phyloP scores from a whole-genome alignment of 2,329 filamentous ascomycete genomes.

The Cladosporium sp. region DNA sequence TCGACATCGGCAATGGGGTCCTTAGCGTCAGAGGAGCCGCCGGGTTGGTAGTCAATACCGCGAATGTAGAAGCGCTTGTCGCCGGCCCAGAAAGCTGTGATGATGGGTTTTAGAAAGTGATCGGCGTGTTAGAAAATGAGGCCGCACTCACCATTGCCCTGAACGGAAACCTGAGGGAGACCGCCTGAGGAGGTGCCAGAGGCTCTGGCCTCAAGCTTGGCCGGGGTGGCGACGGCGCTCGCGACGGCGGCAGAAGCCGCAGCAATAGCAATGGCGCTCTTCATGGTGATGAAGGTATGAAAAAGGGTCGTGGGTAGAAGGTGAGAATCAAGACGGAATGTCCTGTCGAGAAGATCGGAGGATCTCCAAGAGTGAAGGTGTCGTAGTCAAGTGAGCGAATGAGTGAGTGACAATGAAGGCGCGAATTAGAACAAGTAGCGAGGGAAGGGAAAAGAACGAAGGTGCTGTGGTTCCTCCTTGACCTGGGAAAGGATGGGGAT shows the following conservation, averaged over 20 bases:
- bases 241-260: conserved; percentile 44
- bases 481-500: conserved; percentile 7
- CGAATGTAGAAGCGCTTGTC: conserved; percentile 57
- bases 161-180: conserved; percentile 54
- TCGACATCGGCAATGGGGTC: conserved; percentile 72
- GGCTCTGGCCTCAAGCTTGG: conserved; percentile 31
- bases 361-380: conserved; percentile 10
- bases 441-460: conserved; percentile 11
- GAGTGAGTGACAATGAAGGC: conserved; percentile 17
- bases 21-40: conserved; percentile 56
- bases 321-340: conserved; percentile 8
- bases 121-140: conserved; percentile 21
- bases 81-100: conserved; percentile 58
- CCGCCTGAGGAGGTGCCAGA: conserved; percentile 38
- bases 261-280: conserved; percentile 44
- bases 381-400: conserved; percentile 16
- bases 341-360: conserved; percentile 2
- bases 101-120: not conserved
- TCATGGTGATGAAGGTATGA: conserved; percentile 40
- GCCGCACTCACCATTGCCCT: conserved; percentile 49
- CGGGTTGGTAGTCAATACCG: conserved; percentile 52
- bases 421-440: conserved; percentile 10
- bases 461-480: conserved; percentile 6
- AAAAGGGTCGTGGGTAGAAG: conserved; percentile 4
- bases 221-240: conserved; percentile 40